phyloP scores from a whole-genome alignment of 106 monocot genomes.

The Ottelia alismoides region DNA sequence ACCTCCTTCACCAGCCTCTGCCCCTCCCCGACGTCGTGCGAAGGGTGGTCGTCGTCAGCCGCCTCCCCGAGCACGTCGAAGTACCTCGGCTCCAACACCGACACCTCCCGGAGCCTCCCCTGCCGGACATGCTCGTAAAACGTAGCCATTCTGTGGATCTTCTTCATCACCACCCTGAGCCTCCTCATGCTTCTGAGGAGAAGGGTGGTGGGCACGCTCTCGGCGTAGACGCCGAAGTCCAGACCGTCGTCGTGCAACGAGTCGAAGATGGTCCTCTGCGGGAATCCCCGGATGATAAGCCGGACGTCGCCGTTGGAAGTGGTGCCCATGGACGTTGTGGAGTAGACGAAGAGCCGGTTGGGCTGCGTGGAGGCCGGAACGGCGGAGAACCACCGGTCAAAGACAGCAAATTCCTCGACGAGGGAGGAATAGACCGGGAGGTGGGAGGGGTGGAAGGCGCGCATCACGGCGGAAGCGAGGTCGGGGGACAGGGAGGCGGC shows the following conservation, averaged over 20 bases:
- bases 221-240: slow-evolving; percentile 54
- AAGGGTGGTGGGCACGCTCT: slow-evolving; percentile 51
- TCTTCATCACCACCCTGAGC: slow-evolving; percentile 15
- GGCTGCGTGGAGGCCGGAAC: slow-evolving; percentile 82
- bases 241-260: slow-evolving; percentile 38
- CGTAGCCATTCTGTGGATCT: slow-evolving; percentile 20
- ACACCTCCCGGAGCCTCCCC: slow-evolving; percentile 39
- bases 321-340: slow-evolving; percentile 66
- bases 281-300: slow-evolving; percentile 52
- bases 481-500: slow-evolving; percentile 24
- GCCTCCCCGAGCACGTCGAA: slow-evolving; percentile 25
- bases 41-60: slow-evolving; percentile 74
- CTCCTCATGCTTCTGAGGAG: slow-evolving; percentile 49
- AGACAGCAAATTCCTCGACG: slow-evolving; percentile 53
- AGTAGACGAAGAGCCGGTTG: slow-evolving; percentile 75
- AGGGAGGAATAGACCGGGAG: slow-evolving; percentile 46
- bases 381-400: slow-evolving; percentile 78
- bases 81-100: slow-evolving; percentile 72
- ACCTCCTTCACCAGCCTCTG: slow-evolving; percentile 75
- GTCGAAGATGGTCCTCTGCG: slow-evolving; percentile 83
- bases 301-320: slow-evolving; percentile 25
- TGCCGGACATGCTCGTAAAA: slow-evolving; percentile 39
- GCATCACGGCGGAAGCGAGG: slow-evolving; percentile 42
- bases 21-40: slow-evolving; percentile 73
- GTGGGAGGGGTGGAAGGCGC: slow-evolving; percentile 40